A percentile compares a stretch with the other conserved stretches of the same genome.
Evolutionary conservation across 768 basidiomycete species (phyloP).

Genomic region (Kwoniella bestiolae): DNA sequence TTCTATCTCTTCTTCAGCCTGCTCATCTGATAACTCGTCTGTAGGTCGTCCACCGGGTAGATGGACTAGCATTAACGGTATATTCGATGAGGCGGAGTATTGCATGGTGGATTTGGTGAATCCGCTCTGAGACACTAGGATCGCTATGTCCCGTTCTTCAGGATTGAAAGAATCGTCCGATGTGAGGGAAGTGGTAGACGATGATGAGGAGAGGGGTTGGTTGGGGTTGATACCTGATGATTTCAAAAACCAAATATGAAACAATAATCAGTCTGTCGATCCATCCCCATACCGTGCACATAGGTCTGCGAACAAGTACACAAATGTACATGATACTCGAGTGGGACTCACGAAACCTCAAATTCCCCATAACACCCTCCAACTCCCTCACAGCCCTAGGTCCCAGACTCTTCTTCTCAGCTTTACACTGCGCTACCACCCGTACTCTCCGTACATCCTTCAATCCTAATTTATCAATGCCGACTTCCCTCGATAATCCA

Average conservation of each 20-base stretch:
- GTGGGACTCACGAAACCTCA: neutral
- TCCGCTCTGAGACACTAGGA: constrained; percentile 77
- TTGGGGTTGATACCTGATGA: neutral
- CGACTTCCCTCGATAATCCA: too few relatives aligned
- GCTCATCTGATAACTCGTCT: neutral
- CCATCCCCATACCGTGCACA: too few relatives aligned
- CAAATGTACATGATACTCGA: neutral
- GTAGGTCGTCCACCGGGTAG: constrained; percentile 62
- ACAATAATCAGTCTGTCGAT: too few relatives aligned
- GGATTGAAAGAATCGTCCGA: neutral
- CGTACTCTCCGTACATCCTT: constrained; percentile 61
- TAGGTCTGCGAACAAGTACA: neutral
- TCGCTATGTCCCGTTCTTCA: constrained; percentile 62
- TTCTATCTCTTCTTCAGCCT: constrained; percentile 28
- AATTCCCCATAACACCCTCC: constrained; percentile 70
- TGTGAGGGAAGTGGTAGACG: neutral
- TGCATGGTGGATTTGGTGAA: constrained; percentile 75
- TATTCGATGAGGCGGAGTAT: constrained; percentile 71
- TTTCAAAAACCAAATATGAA: too few relatives aligned
- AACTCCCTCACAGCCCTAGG: constrained; percentile 84
- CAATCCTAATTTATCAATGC: neutral
- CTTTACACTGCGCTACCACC: constrained; percentile 87
- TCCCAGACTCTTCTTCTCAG: constrained; percentile 77
- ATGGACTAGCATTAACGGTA: constrained; percentile 80
- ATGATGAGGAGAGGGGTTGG: neutral